Base-by-base conservation (phyloP, 2,329 filamentous ascomycete species). In the Fusarium longipes region DNA sequence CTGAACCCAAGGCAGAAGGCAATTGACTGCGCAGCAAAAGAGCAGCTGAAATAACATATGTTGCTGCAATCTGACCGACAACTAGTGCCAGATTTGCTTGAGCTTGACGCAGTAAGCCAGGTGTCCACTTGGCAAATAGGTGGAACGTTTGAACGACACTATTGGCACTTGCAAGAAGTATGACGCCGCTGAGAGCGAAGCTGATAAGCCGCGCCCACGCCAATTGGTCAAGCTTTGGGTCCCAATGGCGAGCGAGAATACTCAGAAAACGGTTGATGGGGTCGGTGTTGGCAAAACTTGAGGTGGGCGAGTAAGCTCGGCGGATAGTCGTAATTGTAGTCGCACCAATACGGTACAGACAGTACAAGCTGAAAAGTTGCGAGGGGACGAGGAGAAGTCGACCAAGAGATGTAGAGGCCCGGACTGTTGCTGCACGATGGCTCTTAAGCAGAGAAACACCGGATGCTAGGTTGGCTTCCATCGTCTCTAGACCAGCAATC, bases 151-250 rank as follows among this genome's bases (percentile, higher is more conserved):
- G 93, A n/a, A 94, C 82, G 18, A 92, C 93, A 57, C 89, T 91
- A 77, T 91, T 93, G 78, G 93, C 93, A 55, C 91, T 93, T 4
- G 91, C 90, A 17, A 93, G 83, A 24, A 97, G 88, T 76, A 97
- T 96, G 48, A 94, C 87, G 18, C 93, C 93, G 9, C 90, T 93
- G 6, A 97, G 84, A 22, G 93, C 81, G 78, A 97, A 96, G 60
- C 91, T 93, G 68, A 96, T 94, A 74, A 93, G 91, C 29, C 92
- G 89, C 22, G 91, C 90, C 92, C 93, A 96, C 11, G 92, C 91
- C 12, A 88, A 85, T 73, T 93, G 91, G 78, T 97, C 91, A 25
- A 97, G 86, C 62, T 89, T 87, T 4, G 92, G 91, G 74, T 96
- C 92, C 87, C 92, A 94, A 79, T 96, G 92, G 56, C 91, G 90